Conservation (phyloP, 169 alveolate species). For the Plasmodium coatneyi region DNA sequence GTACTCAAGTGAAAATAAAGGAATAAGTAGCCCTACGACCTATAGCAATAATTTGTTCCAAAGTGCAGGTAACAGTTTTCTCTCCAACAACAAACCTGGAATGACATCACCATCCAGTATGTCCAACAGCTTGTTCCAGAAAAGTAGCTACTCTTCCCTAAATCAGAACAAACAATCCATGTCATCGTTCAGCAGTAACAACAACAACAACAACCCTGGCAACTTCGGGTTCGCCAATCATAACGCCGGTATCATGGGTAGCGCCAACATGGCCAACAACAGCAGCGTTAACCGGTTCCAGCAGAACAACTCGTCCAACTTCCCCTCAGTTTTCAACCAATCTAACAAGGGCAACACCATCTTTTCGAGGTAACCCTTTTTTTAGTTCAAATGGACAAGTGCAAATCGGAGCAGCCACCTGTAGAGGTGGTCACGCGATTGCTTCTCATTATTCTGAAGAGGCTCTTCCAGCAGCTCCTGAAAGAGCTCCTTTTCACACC, state of each 20-base stretch:
- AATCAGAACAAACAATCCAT: neutral
- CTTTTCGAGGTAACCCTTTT: slow-evolving; percentile 35
- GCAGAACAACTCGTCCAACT: slow-evolving; percentile 6
- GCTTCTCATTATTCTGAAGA: neutral
- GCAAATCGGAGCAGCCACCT: neutral
- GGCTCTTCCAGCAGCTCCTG: neutral
- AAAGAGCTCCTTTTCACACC: neutral
- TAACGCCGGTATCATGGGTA: neutral
- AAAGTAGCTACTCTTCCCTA: slow-evolving; percentile 14
- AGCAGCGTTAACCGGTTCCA: slow-evolving; percentile 14
- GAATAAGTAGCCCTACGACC: neutral
- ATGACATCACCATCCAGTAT: neutral
- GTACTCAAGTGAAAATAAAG: slow-evolving; percentile 19
- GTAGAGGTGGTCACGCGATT: neutral
- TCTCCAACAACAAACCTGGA: neutral
- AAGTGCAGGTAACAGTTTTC: slow-evolving; percentile 3
- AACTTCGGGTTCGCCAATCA: neutral
- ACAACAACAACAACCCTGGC: neutral
- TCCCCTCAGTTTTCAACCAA: neutral
- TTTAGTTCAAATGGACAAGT: neutral
- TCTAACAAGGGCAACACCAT: slow-evolving; percentile 16
- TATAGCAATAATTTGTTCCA: slow-evolving; percentile 24
- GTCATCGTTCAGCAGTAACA: slow-evolving; percentile 19
- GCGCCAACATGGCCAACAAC: neutral
- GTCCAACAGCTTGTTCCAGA: slow-evolving; percentile 11